These are phyloP conservation scores for Trichoderma koningiopsis DNA, from an alignment of 2,329 filamentous ascomycete species.

Conservation along the genomic window DNA sequence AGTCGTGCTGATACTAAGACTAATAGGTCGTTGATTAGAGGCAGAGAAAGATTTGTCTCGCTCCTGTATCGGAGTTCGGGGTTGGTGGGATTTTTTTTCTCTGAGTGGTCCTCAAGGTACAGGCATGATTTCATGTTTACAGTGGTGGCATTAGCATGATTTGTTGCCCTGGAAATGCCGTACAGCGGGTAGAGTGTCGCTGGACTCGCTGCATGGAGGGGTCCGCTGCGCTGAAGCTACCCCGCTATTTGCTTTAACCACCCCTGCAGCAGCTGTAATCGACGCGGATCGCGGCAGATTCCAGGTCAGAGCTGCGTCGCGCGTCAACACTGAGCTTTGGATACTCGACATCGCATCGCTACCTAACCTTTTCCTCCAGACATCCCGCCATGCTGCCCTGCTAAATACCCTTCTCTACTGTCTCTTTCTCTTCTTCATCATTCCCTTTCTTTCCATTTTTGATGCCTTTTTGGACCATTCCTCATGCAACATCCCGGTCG, in stretches of 20 bases:
- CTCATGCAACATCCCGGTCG: background rate
- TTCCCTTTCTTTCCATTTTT: background rate
- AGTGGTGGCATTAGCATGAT: background rate
- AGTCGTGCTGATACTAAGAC: background rate
- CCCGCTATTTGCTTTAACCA: constrained; percentile 35
- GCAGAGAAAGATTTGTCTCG: constrained; percentile 16
- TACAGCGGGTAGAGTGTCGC: background rate
- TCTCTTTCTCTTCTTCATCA: background rate
- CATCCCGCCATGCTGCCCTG: background rate
- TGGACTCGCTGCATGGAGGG: constrained; percentile 15
- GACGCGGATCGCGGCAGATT: background rate
- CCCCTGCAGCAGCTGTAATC: constrained; percentile 29
- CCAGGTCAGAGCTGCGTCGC: background rate
- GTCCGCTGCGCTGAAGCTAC: constrained; percentile 33
- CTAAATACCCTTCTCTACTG: background rate
- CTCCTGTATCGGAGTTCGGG: constrained; percentile 23
- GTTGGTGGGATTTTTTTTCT: constrained; percentile 10
- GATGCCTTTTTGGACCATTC: background rate
- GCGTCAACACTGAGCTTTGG: constrained; percentile 12
- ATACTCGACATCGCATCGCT: constrained; percentile 6
- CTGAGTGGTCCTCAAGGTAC: background rate
- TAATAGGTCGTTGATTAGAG: background rate
- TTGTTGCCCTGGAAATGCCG: background rate
- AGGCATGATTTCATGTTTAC: background rate
- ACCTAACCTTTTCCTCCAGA: background rate